Percentiles rank a stretch among this genome's conserved stretches.
phyloP scores from a whole-genome alignment of 179 eudicot species.

The Beta macrorhiza region DNA sequence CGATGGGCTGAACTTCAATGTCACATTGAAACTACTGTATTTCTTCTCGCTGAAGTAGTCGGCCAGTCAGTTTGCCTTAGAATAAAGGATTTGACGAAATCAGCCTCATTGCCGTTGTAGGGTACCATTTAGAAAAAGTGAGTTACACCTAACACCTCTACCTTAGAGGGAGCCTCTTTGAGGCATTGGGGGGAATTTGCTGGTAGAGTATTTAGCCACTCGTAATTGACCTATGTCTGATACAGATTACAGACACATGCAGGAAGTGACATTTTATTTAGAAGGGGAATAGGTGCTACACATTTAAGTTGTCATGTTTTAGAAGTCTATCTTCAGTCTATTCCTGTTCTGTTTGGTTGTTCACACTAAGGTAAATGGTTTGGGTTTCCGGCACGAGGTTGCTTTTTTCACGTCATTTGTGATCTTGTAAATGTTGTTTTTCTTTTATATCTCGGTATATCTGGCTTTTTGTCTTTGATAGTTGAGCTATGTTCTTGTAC shows the following conservation, averaged over 20 bases:
- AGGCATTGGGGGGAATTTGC: no score
- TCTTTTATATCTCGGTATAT: neutral
- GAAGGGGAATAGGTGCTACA: neutral
- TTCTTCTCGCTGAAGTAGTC: no score
- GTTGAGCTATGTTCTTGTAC: neutral
- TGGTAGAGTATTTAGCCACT: neutral
- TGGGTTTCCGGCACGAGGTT: neutral
- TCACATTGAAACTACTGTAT: no score
- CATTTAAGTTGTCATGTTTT: neutral
- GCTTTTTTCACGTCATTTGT: neutral
- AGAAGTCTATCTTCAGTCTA: neutral
- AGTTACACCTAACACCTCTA: no score
- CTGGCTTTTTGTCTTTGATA: conserved; percentile 5
- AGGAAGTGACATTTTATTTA: neutral
- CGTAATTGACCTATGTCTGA: neutral
- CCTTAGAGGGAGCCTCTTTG: no score
- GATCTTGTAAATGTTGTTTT: neutral
- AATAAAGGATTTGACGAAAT: no score
- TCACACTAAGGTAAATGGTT: neutral
- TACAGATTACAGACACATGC: neutral
- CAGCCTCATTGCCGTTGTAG: no score
- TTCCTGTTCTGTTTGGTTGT: no score
- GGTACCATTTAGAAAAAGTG: no score
- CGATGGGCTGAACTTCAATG: no score
- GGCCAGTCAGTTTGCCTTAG: no score